Conservation (phyloP, 495 filamentous ascomycete species). For the Neohortaea acidophila region DNA sequence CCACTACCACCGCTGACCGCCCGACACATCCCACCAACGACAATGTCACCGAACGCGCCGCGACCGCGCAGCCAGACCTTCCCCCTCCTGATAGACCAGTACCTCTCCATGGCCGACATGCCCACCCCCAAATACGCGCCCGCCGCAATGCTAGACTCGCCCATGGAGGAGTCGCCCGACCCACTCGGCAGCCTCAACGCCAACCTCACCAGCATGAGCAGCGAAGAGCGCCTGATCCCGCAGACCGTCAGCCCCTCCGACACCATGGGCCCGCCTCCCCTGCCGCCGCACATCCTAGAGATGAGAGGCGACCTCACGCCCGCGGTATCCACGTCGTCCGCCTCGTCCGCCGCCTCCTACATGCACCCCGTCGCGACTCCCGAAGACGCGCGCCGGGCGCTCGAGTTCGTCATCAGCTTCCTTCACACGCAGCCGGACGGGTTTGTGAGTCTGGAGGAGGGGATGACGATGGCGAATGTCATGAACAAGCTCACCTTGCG, state of each 20-base stretch:
- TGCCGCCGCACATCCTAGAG: conserved; percentile 13
- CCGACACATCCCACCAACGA: conserved; percentile 44
- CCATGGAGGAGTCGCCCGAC: conserved; percentile 42
- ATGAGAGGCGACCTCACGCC: conserved; percentile 6
- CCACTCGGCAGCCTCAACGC: conserved; percentile 38
- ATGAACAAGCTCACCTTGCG: conserved; percentile 76
- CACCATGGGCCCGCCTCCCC: conserved; percentile 16
- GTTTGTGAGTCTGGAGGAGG: conserved; percentile 68
- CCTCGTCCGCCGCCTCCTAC: not conserved
- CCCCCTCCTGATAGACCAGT: conserved; percentile 48
- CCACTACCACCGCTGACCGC: conserved; percentile 33
- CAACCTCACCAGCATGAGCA: conserved; percentile 24
- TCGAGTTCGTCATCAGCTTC: conserved; percentile 75
- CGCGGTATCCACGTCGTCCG: conserved; percentile 4
- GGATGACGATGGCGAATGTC: conserved; percentile 63
- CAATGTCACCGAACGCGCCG: conserved; percentile 38
- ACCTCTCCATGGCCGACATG: conserved; percentile 54
- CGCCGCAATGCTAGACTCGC: conserved; percentile 54
- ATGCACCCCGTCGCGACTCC: too few species aligned
- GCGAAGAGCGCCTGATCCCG: not conserved
- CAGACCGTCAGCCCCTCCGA: conserved; percentile 7
- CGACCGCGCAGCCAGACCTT: conserved; percentile 88
- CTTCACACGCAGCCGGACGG: conserved; percentile 58
- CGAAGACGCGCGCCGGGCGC: conserved; percentile 73
- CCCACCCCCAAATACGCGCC: conserved; percentile 46